Percentiles rank a stretch among this genome's conserved stretches.
phyloP scores from a whole-genome alignment of 1,139 yeast genomes.

The Blastobotrys petasosporus region DNA sequence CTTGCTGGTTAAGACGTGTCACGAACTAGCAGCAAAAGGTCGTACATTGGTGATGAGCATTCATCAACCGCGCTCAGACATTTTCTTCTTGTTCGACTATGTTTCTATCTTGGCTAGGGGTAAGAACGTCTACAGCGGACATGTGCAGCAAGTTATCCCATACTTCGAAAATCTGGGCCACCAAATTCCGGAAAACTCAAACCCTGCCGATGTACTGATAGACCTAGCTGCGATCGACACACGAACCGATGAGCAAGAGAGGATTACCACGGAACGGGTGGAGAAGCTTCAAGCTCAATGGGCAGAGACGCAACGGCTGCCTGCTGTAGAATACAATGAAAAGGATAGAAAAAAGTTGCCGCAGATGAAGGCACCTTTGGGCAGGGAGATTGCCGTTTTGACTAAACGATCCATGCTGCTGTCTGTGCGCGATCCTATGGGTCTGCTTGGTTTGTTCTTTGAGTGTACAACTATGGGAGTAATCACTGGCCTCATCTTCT shows the following conservation, averaged over 20 bases:
- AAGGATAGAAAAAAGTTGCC: conserved; percentile 7
- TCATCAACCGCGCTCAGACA: conserved; percentile 83
- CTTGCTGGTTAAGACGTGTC: conserved; percentile 56
- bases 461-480: conserved; percentile 56
- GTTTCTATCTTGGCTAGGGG: conserved; percentile 68
- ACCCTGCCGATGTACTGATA: conserved; percentile 62
- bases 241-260: conserved; percentile 40
- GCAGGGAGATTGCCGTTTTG: conserved; percentile 50
- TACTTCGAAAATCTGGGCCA: conserved; percentile 51
- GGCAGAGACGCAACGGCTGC: conserved; percentile 31
- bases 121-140: conserved; percentile 54
- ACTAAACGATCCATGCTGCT: conserved; percentile 51
- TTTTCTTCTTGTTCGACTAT: conserved; percentile 60
- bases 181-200: conserved; percentile 42
- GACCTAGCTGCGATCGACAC: conserved; percentile 66
- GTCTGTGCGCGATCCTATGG: conserved; percentile 54
- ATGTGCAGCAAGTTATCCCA: conserved; percentile 39
- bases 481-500: conserved; percentile 72
- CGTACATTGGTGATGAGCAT: conserved; percentile 69
- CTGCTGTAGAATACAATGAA: neutral
- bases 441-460: conserved; percentile 47
- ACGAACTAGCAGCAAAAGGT: conserved; percentile 53
- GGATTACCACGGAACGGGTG: conserved; percentile 42
- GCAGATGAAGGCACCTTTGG: conserved; percentile 33
- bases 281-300: conserved; percentile 45